Evolutionary conservation across 1,284 basidiomycete species (phyloP), one percentile per base, ranked within the genome.

Genomic region (Polyporus tsugae): DNA sequence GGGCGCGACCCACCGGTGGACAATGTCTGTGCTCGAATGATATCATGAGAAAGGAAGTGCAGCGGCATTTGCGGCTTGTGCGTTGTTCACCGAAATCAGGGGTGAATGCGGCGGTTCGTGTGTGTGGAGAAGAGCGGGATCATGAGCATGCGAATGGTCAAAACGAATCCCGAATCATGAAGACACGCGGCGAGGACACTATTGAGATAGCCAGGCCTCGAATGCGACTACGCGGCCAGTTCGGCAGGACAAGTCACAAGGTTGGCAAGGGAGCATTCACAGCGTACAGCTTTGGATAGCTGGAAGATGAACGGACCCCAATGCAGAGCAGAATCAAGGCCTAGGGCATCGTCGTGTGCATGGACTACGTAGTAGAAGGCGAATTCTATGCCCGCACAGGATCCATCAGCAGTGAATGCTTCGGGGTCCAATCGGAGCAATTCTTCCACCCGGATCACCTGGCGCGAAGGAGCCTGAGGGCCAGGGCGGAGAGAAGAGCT

Each of bases 341-440:
- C 33, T 17, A 4, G 22, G 46, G 46, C 22, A 10, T 25, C 9
- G 46, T 49, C 10, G 46, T 25, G 46, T 22, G 46, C 53, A 35
- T 19, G 53, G 29, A 33, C 15, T 46, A 71, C 61, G 64, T 60
- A 64, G 15, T 60, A 58, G 65, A 67, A 59, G 66, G 13, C 29
- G 52, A 46, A 67, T 64, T 70, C 41, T 67, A 57, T 41, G 41
- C 46, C 42, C 58, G 71, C 68, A 72, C 71, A 69, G 71, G 63
- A 70, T 70, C 64, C 42, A 70, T 72, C 68, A 70, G 71, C 70
- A n/a, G 44, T 35, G 57, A 36, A 58, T 15, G 49, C 63, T 67
- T 66, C 65, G 46, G 42, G 36, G 62, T 59, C 38, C 61, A 65
- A 53, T 65, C 58, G 63, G 65, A 41, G 66, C 60, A 64, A 22